Evolutionary conservation across 192 early-diverging fungal genomes (phyloP).

Genomic region (Entomortierella parvispora): DNA sequence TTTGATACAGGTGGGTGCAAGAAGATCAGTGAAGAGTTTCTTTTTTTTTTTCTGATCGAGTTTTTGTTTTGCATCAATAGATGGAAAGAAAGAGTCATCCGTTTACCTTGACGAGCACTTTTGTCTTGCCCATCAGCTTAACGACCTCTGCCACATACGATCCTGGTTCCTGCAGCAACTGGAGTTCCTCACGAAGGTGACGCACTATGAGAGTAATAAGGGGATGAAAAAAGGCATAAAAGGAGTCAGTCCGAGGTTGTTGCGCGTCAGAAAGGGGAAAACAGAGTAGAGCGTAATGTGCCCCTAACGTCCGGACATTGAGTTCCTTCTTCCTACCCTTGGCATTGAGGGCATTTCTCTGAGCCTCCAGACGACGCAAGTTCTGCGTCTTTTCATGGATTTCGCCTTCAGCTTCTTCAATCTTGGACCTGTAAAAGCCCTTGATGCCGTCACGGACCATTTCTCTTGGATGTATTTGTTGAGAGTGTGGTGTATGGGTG

Average conservation of each 20-base stretch:
- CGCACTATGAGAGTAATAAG: constrained; percentile 71
- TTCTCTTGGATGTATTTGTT: not conserved
- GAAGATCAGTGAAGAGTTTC: constrained; percentile 27
- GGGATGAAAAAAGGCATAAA: not conserved
- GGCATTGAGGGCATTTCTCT: constrained; percentile 96
- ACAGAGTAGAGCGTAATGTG: not conserved
- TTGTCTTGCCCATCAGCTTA: constrained; percentile 98
- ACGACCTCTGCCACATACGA: constrained; percentile 97
- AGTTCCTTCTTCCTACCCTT: constrained; percentile 71
- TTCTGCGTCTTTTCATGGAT: constrained; percentile 94
- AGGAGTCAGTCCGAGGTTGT: not conserved
- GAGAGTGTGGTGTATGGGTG: not conserved
- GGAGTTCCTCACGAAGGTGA: constrained; percentile 94
- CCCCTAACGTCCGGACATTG: no score
- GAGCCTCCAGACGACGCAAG: constrained; percentile 96
- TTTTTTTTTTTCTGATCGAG: no score
- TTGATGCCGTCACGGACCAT: constrained; percentile 73
- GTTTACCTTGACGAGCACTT: constrained; percentile 88
- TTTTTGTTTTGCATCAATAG: no score
- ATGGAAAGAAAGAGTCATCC: no score
- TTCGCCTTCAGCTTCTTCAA: constrained; percentile 88
- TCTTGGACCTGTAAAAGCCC: constrained; percentile 80
- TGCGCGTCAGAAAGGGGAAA: no score
- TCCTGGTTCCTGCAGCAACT: constrained; percentile 96
- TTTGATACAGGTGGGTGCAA: not conserved